Evolutionary conservation across 140 eudicot species (phyloP).

Genomic region (Ambrosia hybrid): DNA sequence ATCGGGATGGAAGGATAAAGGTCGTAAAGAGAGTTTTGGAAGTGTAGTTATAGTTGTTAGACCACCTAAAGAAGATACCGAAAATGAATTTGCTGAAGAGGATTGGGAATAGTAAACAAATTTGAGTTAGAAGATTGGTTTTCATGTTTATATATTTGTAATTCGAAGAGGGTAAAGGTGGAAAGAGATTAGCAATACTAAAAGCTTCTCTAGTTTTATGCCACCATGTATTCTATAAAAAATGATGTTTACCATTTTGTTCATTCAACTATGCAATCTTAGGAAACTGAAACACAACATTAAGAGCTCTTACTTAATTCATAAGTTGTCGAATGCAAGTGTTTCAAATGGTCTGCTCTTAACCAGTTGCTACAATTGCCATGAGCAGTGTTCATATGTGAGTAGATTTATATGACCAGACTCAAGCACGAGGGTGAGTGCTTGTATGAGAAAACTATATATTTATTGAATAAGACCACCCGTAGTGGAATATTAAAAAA

Average conservation of each 20-base stretch:
- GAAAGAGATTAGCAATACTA: slow-evolving; percentile 1
- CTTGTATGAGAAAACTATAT: no score
- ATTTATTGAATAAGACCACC: no score
- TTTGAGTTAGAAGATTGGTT: not conserved
- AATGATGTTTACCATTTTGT: not conserved
- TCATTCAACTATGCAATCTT: no score
- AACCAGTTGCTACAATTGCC: no score
- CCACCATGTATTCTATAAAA: not conserved
- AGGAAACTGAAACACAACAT: no score
- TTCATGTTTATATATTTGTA: slow-evolving; percentile 4
- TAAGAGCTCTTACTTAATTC: no score
- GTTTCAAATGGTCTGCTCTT: no score
- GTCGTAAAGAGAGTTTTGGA: slow-evolving; percentile 55
- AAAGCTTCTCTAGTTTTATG: not conserved
- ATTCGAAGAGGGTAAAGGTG: slow-evolving; percentile 7
- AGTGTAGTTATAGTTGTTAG: slow-evolving; percentile 75
- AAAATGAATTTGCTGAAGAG: slow-evolving; percentile 46
- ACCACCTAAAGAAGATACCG: slow-evolving; percentile 64
- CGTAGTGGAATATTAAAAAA: no score
- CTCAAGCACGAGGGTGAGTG: no score
- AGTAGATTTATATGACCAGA: no score
- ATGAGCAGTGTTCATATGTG: no score
- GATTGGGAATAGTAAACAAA: slow-evolving; percentile 53
- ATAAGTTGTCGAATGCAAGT: no score
- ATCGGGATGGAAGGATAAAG: slow-evolving; percentile 44